These are phyloP conservation scores for Pestalotiopsis sp. DNA, from an alignment of 2,329 filamentous ascomycete genomes.

Conservation along the genomic window DNA sequence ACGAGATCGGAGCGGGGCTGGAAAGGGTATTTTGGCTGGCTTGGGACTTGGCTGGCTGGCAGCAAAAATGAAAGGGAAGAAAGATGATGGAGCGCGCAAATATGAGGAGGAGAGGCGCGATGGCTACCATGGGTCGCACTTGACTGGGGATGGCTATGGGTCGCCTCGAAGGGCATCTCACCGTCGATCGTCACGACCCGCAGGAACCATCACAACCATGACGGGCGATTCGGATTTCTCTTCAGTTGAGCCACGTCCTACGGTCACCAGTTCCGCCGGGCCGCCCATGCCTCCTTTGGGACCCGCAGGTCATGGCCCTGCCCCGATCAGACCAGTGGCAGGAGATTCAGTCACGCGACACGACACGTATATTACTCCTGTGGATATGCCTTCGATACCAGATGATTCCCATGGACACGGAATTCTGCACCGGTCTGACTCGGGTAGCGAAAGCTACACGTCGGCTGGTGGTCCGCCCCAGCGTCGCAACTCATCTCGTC, in stretches of 20 bases:
- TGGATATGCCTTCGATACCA: constrained; percentile 58
- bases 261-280: constrained; percentile 30
- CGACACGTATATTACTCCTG: constrained; percentile 29
- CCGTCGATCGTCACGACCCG: constrained; percentile 25
- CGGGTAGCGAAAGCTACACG: constrained; percentile 44
- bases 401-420: constrained; percentile 50
- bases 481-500: constrained; percentile 46
- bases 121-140: constrained; percentile 63
- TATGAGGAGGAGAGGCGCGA: constrained; percentile 55
- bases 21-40: constrained; percentile 60
- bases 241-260: constrained; percentile 41
- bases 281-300: constrained; percentile 41
- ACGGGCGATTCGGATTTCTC: constrained; percentile 32
- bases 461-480: constrained; percentile 43
- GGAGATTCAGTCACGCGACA: not conserved
- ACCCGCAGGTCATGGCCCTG: constrained; percentile 19
- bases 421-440: constrained; percentile 36
- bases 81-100: constrained; percentile 49
- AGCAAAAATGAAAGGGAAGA: constrained; percentile 62
- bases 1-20: constrained; percentile 45
- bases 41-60: constrained; percentile 71
- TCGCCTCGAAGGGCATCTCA: constrained; percentile 45
- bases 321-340: not conserved
- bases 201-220: constrained; percentile 29
- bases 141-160: constrained; percentile 68